These are phyloP conservation scores for Rhazya stricta DNA, from an alignment of 257 asterid species.

Conservation along the genomic window DNA sequence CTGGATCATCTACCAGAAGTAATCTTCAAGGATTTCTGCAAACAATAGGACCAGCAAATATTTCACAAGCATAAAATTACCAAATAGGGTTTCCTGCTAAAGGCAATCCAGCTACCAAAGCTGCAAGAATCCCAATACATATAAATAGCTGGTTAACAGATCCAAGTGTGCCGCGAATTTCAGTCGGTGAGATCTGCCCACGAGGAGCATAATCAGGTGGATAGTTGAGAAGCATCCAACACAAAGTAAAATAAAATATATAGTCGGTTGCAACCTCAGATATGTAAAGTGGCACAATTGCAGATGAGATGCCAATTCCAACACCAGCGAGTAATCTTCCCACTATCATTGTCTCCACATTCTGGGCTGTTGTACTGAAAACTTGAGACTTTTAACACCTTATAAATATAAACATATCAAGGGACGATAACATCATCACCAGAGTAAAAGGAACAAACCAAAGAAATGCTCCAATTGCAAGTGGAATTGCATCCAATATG, in stretches of 20 bases:
- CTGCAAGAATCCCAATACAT: constrained; percentile 88
- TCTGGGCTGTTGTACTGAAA: constrained; percentile 74
- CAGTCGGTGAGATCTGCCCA: constrained; percentile 85
- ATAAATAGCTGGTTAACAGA: constrained; percentile 86
- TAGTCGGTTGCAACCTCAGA: constrained; percentile 61
- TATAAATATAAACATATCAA: constrained; percentile 9
- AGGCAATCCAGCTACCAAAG: constrained; percentile 91
- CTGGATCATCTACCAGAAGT: neutral
- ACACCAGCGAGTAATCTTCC: constrained; percentile 87
- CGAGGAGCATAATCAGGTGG: constrained; percentile 24
- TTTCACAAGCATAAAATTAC: constrained; percentile 37
- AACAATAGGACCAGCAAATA: neutral
- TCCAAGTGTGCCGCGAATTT: constrained; percentile 92
- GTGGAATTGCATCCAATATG: constrained; percentile 83
- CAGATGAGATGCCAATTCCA: constrained; percentile 94
- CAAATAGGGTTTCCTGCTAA: constrained; percentile 82
- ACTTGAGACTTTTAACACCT: constrained; percentile 18
- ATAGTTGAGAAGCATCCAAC: constrained; percentile 13
- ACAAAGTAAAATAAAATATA: constrained; percentile 1
- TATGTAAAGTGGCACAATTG: constrained; percentile 94
- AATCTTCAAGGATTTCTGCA: neutral
- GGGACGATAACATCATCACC: constrained; percentile 7
- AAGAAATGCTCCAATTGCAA: constrained; percentile 77
- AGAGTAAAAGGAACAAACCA: constrained; percentile 48
- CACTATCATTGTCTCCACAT: constrained; percentile 69